phyloP scores from a whole-genome alignment of 2,329 filamentous ascomycete genomes.

The Fusarium fujikuroi region DNA sequence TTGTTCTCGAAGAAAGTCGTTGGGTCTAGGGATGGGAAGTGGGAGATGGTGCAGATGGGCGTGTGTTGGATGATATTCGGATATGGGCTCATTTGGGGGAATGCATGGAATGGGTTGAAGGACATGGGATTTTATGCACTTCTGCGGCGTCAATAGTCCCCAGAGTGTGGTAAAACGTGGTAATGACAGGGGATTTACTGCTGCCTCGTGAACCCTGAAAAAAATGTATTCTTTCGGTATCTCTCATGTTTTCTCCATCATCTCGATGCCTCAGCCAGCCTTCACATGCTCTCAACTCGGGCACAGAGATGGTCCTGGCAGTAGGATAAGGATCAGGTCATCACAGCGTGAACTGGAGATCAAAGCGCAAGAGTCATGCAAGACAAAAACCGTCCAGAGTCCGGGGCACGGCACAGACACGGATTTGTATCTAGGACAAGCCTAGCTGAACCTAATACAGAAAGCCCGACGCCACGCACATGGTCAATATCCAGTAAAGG shows the following conservation, averaged over 20 bases:
- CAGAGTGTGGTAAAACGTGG: conserved; percentile 30
- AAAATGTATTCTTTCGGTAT: neutral
- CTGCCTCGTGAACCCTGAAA: conserved; percentile 21
- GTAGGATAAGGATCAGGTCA: neutral
- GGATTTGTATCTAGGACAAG: conserved; percentile 35
- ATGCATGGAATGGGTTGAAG: conserved; percentile 7
- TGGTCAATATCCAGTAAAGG: conserved; percentile 17
- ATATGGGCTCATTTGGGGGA: neutral
- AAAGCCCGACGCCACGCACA: conserved; percentile 40
- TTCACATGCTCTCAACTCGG: neutral
- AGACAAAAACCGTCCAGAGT: conserved; percentile 18
- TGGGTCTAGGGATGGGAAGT: neutral
- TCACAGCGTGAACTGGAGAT: neutral
- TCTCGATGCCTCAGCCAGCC: neutral
- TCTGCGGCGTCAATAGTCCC: conserved; percentile 26
- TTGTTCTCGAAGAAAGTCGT: neutral
- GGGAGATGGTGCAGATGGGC: neutral
- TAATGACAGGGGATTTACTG: conserved; percentile 16
- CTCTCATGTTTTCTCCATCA: neutral
- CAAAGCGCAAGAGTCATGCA: conserved; percentile 35
- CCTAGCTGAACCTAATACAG: conserved; percentile 37
- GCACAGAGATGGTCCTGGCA: neutral
- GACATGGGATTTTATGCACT: conserved; percentile 10
- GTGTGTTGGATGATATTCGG: conserved; percentile 9
- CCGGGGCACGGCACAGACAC: conserved; percentile 29